Base-by-base conservation (phyloP, 2,329 filamentous ascomycete genomes). In the Trichophyton schoenleinii region DNA sequence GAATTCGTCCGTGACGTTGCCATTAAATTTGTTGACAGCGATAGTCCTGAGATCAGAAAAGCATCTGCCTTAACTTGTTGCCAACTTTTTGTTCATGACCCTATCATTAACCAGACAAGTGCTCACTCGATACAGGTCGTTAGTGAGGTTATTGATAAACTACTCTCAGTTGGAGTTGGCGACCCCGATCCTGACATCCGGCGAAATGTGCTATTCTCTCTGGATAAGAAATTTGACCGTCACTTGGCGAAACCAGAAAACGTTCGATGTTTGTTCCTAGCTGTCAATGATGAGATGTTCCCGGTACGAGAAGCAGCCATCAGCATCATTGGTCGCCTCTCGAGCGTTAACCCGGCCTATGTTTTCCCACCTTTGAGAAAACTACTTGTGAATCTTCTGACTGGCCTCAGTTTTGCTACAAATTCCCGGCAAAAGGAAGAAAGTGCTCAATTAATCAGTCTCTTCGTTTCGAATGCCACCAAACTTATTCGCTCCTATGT, bases 1-100 rank as follows among this genome's bases (percentile, higher is more conserved):
- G 95, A 99, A 72, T 99, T 99, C 67, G 94, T 99, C 31, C 88
- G 94, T 25, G 94, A 99, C 71, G 94, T 99, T 58, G 94, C 95
- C 3, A 95, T 99, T 70, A 94, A 92, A 72, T 99, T 96, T 68
- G 92, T 99, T 48, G 92, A 99, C 67, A 94, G 95, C 65, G 92
- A 97, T 67, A 95, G 96, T 68, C 82, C 90, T 0, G 89, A 95
- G 66, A 96, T 96, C 58, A 85, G 94, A 63, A 92, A 96, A 74
- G 94, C 94, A 15, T 92, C 94, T 1, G 91, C 94, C 15, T 80
- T 99, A 64, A 99, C 95, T 3, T 97, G 94, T 75, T 99, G 95
- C 70, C 95, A 99, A 73, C 83, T 99, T 53, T 97, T 97, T 70
- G 89, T 97, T 53, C 87, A 90, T 67, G 95, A 99, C 71, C 94